Conservation (phyloP, 139 green algal genomes). For the Auxenochlorella protothecoides region DNA sequence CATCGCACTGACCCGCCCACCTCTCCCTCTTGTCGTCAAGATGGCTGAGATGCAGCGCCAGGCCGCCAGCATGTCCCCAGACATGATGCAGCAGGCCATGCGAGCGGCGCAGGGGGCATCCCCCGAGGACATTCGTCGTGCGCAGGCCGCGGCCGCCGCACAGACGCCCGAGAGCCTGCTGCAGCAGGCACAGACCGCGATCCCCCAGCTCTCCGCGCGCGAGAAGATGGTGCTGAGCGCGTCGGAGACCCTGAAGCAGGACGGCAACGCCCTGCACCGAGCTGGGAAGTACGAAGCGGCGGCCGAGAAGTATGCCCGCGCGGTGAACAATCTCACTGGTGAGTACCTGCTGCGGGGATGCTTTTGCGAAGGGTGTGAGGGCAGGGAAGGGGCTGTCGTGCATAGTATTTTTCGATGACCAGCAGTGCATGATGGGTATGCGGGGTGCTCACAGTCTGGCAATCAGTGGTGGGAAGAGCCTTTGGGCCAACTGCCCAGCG, state of each 20-base stretch:
- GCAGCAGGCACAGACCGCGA: neutral
- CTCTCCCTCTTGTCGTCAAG: slow-evolving; percentile 5
- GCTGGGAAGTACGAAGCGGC: slow-evolving; percentile 11
- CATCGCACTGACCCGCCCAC: neutral
- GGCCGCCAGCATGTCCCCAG: slow-evolving; percentile 17
- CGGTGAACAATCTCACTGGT: slow-evolving; percentile 8
- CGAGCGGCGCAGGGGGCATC: slow-evolving; percentile 6
- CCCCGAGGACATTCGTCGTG: slow-evolving; percentile 7
- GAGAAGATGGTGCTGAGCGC: slow-evolving; percentile 3
- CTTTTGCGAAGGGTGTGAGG: too few species aligned
- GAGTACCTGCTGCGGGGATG: too few species aligned
- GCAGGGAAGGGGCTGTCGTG: too few species aligned
- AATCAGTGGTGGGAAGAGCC: too few species aligned
- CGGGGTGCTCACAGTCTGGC: neutral
- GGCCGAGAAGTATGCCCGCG: slow-evolving; percentile 24
- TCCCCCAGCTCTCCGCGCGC: neutral
- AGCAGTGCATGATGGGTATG: slow-evolving; percentile 1
- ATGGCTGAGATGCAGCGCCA: slow-evolving; percentile 28
- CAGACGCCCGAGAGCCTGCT: slow-evolving; percentile 11
- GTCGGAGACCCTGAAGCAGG: slow-evolving; percentile 14
- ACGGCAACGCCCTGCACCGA: slow-evolving; percentile 30
- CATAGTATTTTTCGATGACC: too few species aligned
- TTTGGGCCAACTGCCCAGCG: too few species aligned
- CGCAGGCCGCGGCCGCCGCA: neutral
- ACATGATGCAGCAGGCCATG: slow-evolving; percentile 28